Evolutionary conservation across 129 eudicot species (phyloP).

Genomic region (Silybum marianum): DNA sequence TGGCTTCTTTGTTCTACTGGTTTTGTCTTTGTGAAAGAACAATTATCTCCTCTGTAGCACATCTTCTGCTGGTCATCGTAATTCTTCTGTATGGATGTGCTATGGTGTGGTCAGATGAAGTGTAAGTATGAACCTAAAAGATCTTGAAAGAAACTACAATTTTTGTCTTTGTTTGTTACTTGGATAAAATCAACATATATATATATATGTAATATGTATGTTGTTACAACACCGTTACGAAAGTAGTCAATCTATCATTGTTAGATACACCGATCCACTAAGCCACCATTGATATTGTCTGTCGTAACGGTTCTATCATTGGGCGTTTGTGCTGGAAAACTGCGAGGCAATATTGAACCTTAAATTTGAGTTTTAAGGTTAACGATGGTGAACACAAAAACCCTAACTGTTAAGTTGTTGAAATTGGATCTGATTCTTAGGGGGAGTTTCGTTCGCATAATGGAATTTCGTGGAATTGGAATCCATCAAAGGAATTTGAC

Average conservation of each 20-base stretch:
- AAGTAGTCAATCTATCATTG: not conserved
- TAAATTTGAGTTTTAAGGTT: not conserved
- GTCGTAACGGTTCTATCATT: not conserved
- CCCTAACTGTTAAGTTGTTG: not conserved
- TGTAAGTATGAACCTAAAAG: conserved; percentile 55
- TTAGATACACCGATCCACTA: not conserved
- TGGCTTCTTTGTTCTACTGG: conserved; percentile 68
- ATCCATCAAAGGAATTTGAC: too few relatives aligned
- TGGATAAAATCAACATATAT: not conserved
- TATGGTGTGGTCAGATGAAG: conserved; percentile 39
- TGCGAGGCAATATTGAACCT: not conserved
- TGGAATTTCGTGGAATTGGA: too few relatives aligned
- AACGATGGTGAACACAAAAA: not conserved
- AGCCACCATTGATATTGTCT: not conserved
- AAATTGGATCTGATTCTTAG: not conserved
- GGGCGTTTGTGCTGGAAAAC: not conserved
- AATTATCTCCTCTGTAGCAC: conserved; percentile 64
- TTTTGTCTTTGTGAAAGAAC: conserved; percentile 74
- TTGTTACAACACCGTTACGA: not conserved
- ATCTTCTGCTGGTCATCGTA: conserved; percentile 53
- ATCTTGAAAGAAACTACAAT: conserved; percentile 4
- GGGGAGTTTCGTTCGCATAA: too few relatives aligned
- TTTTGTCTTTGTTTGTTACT: not conserved
- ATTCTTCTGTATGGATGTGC: conserved; percentile 48
- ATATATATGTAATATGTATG: not conserved